Base-by-base conservation (phyloP, 2,329 filamentous ascomycete genomes). In the Davidsoniella eucalypti region DNA sequence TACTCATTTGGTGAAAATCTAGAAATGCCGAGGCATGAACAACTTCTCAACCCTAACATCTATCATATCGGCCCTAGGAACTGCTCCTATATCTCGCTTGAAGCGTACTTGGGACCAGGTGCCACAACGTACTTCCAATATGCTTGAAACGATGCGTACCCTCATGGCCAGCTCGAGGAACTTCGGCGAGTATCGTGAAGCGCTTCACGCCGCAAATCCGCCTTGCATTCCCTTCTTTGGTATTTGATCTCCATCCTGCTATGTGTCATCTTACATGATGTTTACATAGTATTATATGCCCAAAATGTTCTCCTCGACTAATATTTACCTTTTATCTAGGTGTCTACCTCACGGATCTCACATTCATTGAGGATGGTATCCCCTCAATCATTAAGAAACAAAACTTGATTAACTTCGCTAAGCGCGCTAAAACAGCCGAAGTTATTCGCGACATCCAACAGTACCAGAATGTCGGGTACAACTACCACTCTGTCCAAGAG, bases 221-320 rank as follows among this genome's bases (percentile, higher is more conserved):
- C 92, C 92, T 10, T 98, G 92, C 64, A 96, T 96, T 62, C 92
- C 92, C 4, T 98, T 98, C 67, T 94, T 98, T 61, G 92, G 90
- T 88, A 76, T 55, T 74, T 61, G 40, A 25, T 23, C 44, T 21
- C 16, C 39, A 37, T 44, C 16, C 36, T 17, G 4, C 3, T 39
- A 16, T 25, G 23, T 26, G 16, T 8, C 14, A 23, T 17, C 7
- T 25, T n/a, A 4, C 18, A 40, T 18, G n/a, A 33, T 38, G 18
- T 47, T 33, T 48, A 10, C 21, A 37, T n/a, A 23, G 21, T 5
- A 4, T 3, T 23, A 9, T 12, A 23, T 26, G 25, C 21, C n/a
- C 21, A 43, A 29, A 26, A 23, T 16, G 12, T 43, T 23, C 4
- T 5, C 39, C 18, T 12, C 39, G 14, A 16, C 16, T 26, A 26